Evolutionary conservation across 2,329 filamentous ascomycete species (phyloP).

Genomic region (Fusarium sacchari): DNA sequence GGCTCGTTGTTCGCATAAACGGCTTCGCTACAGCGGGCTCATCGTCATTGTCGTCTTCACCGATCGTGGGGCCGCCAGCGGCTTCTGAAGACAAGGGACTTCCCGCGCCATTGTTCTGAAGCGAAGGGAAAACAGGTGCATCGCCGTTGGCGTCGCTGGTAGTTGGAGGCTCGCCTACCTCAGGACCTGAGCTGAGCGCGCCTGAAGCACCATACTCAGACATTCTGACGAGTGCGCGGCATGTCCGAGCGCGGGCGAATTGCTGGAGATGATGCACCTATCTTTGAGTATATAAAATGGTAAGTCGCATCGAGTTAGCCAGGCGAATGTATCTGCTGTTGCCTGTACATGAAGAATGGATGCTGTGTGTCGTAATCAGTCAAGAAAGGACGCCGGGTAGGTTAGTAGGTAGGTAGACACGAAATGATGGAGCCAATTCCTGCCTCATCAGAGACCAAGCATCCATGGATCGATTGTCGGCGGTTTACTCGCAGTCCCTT

Average conservation of each 20-base stretch:
- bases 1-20: constrained; percentile 66
- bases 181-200: constrained; percentile 29
- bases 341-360: not conserved
- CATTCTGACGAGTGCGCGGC: constrained; percentile 30
- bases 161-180: constrained; percentile 26
- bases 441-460: not conserved
- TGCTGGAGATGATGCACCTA: not conserved
- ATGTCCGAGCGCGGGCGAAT: constrained; percentile 9
- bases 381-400: not conserved
- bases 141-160: constrained; percentile 31
- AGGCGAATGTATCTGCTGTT: not conserved
- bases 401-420: not conserved
- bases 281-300: constrained; percentile 1
- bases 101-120: constrained; percentile 50
- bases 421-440: not conserved
- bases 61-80: constrained; percentile 34
- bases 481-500: constrained; percentile 10
- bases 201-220: constrained; percentile 42
- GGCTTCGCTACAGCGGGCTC: constrained; percentile 67
- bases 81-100: constrained; percentile 42
- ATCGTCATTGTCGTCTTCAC: constrained; percentile 66
- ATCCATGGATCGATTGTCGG: constrained; percentile 5
- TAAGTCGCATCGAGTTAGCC: not conserved
- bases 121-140: constrained; percentile 48
- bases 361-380: not conserved